Evolutionary conservation across 306 rosid species (phyloP).

Genomic region (Acacia confusa): DNA sequence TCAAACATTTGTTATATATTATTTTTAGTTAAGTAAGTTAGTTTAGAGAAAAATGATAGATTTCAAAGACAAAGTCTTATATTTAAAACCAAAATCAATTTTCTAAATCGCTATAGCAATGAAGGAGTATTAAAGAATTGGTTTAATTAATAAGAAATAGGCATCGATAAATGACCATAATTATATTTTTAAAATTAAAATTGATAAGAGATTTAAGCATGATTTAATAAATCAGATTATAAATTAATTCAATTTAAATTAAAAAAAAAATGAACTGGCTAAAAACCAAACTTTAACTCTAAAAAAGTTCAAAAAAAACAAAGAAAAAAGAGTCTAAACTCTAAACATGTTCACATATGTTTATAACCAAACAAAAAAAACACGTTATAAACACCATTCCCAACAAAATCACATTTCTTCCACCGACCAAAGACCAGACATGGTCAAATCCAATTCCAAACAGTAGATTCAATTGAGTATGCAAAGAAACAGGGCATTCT

Average conservation of each 20-base stretch:
- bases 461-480: not conserved
- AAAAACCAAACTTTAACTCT: too few relatives aligned
- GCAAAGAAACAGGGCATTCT: not conserved
- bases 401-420: not conserved
- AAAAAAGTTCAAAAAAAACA: too few relatives aligned
- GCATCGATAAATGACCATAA: not conserved
- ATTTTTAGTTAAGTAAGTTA: too few relatives aligned
- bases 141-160: too few relatives aligned
- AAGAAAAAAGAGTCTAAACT: not conserved
- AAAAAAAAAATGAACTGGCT: too few relatives aligned
- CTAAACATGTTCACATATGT: not conserved
- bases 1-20: too few relatives aligned
- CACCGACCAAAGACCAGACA: not conserved
- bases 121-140: too few relatives aligned
- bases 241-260: not conserved
- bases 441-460: not conserved
- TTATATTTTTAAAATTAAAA: not conserved
- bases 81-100: too few relatives aligned
- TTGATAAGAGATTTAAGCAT: not conserved
- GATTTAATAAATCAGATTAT: not conserved
- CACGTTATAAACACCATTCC: not conserved
- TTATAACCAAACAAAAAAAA: not conserved
- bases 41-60: too few relatives aligned
- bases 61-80: too few relatives aligned
- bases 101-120: too few relatives aligned